These are phyloP conservation scores for Striga hermonthica DNA, from an alignment of 305 asterid genomes.

Conservation along the genomic window DNA sequence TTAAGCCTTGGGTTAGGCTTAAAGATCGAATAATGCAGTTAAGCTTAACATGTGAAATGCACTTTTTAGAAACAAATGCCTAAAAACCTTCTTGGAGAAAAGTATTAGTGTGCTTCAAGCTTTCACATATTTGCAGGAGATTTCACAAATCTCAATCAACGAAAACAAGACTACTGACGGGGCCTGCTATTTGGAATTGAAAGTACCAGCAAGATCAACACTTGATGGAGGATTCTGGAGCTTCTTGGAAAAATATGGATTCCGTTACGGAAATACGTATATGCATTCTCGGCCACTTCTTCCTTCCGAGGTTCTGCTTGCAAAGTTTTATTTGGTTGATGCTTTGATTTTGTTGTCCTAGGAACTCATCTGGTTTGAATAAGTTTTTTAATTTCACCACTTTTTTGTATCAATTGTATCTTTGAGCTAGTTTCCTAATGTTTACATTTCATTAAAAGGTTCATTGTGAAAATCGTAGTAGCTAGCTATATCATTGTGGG, in stretches of 20 bases:
- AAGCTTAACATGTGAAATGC: slow-evolving; percentile 10
- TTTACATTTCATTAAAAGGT: slow-evolving; percentile 1
- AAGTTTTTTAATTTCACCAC: not conserved
- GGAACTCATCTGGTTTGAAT: not conserved
- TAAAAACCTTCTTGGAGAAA: slow-evolving; percentile 16
- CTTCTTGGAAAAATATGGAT: slow-evolving; percentile 82
- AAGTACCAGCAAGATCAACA: slow-evolving; percentile 57
- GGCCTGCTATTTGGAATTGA: slow-evolving; percentile 67
- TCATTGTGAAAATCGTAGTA: slow-evolving; percentile 9
- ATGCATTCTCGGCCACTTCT: slow-evolving; percentile 64
- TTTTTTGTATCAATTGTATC: not conserved
- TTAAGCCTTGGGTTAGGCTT: slow-evolving; percentile 1
- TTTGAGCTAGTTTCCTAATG: slow-evolving; percentile 1
- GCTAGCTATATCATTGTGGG: slow-evolving; percentile 14
- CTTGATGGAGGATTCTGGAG: slow-evolving; percentile 54
- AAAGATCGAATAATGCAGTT: not conserved
- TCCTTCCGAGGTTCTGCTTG: slow-evolving; percentile 73
- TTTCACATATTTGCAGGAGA: slow-evolving; percentile 53
- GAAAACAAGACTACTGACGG: slow-evolving; percentile 72
- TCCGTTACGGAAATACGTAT: slow-evolving; percentile 52
- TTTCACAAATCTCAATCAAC: slow-evolving; percentile 54
- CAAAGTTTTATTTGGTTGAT: slow-evolving; percentile 7
- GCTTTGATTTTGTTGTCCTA: slow-evolving; percentile 11
- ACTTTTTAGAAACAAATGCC: slow-evolving; percentile 23
- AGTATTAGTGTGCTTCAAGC: slow-evolving; percentile 31